Conservation (phyloP, 2,329 filamentous ascomycete genomes). For the Alternaria metachromatica region DNA sequence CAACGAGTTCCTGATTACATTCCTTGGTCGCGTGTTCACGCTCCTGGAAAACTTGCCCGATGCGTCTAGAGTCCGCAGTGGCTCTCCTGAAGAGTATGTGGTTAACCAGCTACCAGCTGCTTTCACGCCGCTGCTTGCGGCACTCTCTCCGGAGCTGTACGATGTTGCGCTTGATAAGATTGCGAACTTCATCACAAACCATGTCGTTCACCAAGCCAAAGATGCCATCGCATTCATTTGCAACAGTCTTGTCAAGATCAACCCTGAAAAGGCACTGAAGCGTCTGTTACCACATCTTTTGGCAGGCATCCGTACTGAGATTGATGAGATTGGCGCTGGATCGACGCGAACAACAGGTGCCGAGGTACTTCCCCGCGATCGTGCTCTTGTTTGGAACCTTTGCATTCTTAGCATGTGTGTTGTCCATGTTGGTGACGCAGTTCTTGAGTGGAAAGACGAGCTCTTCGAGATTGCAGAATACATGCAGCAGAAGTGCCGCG, state of each 20-base stretch:
- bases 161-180: conserved; percentile 92
- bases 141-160: conserved; percentile 90
- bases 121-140: conserved; percentile 86
- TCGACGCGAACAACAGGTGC: conserved; percentile 92
- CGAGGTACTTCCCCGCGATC: conserved; percentile 89
- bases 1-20: conserved; percentile 87
- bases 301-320: conserved; percentile 91
- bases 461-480: conserved; percentile 90
- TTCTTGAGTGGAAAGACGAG: conserved; percentile 86
- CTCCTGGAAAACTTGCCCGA: conserved; percentile 94
- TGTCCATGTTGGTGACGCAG: conserved; percentile 90
- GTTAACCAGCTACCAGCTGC: conserved; percentile 94
- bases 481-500: conserved; percentile 96
- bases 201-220: conserved; percentile 94
- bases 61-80: conserved; percentile 82
- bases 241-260: conserved; percentile 94
- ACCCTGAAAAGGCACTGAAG: conserved; percentile 90
- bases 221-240: conserved; percentile 99
- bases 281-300: conserved; percentile 90
- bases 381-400: conserved; percentile 94
- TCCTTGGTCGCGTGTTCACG: conserved; percentile 94
- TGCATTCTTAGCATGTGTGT: conserved; percentile 98
- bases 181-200: conserved; percentile 86
- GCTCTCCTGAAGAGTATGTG: conserved; percentile 94
- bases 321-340: conserved; percentile 94